These are phyloP conservation scores for Exserohilum rostratum DNA, from an alignment of 2,329 filamentous ascomycete genomes.

Conservation along the genomic window DNA sequence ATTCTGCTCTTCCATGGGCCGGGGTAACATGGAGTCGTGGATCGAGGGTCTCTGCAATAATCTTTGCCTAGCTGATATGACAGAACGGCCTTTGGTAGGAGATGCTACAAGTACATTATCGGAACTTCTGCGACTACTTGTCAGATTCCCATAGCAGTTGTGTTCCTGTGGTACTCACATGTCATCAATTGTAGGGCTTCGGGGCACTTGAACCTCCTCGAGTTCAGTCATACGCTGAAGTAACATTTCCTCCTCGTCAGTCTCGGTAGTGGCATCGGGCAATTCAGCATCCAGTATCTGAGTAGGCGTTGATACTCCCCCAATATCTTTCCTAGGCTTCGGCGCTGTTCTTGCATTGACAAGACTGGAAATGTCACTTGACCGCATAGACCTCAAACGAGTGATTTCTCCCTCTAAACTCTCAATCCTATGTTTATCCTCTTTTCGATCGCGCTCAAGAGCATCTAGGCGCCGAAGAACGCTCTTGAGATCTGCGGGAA, in stretches of 20 bases:
- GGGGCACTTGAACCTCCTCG: slow-evolving; percentile 8
- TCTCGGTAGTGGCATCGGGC: slow-evolving; percentile 8
- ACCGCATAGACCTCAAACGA: slow-evolving; percentile 2
- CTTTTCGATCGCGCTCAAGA: slow-evolving; percentile 15
- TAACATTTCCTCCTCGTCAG: slow-evolving; percentile 13
- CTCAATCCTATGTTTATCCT: slow-evolving; percentile 13
- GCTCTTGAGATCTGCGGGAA: slow-evolving; percentile 2
- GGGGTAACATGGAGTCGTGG: slow-evolving; percentile 19
- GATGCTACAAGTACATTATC: slow-evolving; percentile 1
- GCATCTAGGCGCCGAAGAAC: slow-evolving; percentile 19
- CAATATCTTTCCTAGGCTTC: not conserved
- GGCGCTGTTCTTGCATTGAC: not conserved
- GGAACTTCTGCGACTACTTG: not conserved
- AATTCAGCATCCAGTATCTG: not conserved
- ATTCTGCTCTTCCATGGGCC: not conserved
- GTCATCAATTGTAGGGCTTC: not conserved
- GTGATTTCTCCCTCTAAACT: slow-evolving; percentile 16
- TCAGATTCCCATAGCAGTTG: slow-evolving; percentile 2
- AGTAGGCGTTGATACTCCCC: not conserved
- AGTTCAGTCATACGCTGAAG: not conserved
- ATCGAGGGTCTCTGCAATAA: slow-evolving; percentile 30
- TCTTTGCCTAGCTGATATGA: slow-evolving; percentile 23
- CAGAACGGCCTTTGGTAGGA: slow-evolving; percentile 5
- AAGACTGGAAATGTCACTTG: not conserved
- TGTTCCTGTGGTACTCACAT: not conserved